Percentiles rank a stretch among this genome's conserved stretches.
These are phyloP conservation scores for Fusarium sp. DNA, from an alignment of 2,329 filamentous ascomycete genomes.

Conservation along the genomic window DNA sequence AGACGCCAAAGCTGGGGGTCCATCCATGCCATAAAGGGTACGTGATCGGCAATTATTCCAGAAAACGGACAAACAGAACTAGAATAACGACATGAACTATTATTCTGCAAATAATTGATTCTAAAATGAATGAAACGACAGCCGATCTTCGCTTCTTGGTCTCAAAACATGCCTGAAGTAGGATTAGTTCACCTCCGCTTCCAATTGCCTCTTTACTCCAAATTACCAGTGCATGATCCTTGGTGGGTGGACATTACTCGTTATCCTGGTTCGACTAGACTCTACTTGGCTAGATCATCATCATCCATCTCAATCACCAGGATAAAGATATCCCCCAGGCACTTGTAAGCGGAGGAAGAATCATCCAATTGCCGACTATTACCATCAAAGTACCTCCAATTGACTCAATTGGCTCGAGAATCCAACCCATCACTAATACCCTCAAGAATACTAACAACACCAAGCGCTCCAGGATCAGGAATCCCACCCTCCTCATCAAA, in stretches of 20 bases:
- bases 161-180: conserved; percentile 2
- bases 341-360: not conserved
- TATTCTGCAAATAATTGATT: not conserved
- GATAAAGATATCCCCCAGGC: not conserved
- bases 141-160: not conserved
- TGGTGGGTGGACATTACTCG: not conserved
- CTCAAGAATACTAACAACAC: conserved; percentile 40
- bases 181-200: conserved; percentile 14
- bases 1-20: conserved; percentile 1
- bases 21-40: not conserved
- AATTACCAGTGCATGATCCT: not conserved
- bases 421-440: conserved; percentile 7
- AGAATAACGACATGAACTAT: not conserved
- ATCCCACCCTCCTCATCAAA: conserved; percentile 58
- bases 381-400: not conserved
- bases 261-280: not conserved
- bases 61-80: not conserved
- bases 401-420: not conserved
- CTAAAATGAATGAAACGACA: not conserved
- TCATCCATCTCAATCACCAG: not conserved
- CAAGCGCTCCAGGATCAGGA: conserved; percentile 74
- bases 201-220: not conserved
- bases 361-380: not conserved
- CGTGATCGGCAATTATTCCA: not conserved
- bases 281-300: not conserved